Percentiles rank a stretch among this genome's conserved stretches.
Conservation (phyloP, 352 stramenopile species). For the Blastocystis sp. region DNA sequence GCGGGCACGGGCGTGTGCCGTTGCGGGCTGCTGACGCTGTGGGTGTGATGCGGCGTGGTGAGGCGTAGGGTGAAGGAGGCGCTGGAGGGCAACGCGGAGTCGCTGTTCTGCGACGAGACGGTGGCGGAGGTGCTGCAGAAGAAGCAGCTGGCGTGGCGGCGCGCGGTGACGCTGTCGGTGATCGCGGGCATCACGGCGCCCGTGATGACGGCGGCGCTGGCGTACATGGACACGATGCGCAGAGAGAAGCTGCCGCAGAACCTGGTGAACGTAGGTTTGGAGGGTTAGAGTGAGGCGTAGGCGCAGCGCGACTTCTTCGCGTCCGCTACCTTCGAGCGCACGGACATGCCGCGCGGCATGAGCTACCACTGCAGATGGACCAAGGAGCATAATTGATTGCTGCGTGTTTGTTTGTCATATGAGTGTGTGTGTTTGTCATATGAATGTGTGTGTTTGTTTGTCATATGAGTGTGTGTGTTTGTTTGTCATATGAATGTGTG, state of each 20-base stretch:
- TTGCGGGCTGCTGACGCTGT: conserved; percentile 22
- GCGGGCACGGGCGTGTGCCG: neutral
- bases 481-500: too few relatives aligned
- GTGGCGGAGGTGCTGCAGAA: conserved; percentile 74
- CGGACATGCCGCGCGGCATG: conserved; percentile 32
- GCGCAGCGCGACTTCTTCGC: conserved; percentile 24
- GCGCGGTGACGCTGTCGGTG: conserved; percentile 89
- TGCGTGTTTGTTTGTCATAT: neutral
- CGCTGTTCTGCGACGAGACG: neutral
- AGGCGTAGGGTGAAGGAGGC: conserved; percentile 35
- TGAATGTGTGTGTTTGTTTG: too few relatives aligned
- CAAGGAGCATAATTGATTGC: conserved; percentile 49
- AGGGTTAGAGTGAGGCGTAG: neutral
- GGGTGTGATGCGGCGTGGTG: neutral
- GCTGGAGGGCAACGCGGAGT: neutral
- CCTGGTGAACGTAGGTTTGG: conserved; percentile 83
- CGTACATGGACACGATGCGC: conserved; percentile 96
- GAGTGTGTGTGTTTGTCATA: too few relatives aligned
- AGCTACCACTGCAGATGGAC: conserved; percentile 51
- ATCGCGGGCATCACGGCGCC: conserved; percentile 87
- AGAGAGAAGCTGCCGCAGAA: conserved; percentile 89
- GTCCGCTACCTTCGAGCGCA: conserved; percentile 4
- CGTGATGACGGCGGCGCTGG: conserved; percentile 85
- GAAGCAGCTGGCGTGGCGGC: conserved; percentile 89
- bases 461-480: too few relatives aligned